Evolutionary conservation across 192 early-diverging fungal genomes (phyloP).

Genomic region (Globomyces pollinis-pini): DNA sequence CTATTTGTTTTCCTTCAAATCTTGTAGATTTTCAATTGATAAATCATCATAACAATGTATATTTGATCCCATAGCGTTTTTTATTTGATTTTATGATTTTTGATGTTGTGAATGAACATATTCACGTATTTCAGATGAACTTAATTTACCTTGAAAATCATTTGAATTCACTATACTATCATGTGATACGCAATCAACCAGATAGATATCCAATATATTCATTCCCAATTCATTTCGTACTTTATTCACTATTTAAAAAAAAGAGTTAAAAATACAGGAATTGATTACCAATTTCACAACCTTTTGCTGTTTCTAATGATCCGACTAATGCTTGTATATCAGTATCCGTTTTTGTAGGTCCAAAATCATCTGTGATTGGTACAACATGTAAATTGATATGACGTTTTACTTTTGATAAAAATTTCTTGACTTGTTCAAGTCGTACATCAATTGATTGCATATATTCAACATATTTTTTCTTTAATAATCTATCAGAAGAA

Average conservation of each 20-base stretch:
- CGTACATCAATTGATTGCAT: slow-evolving; percentile 63
- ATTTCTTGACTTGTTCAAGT: slow-evolving; percentile 48
- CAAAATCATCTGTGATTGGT: slow-evolving; percentile 74
- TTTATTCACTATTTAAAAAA: background rate
- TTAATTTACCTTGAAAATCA: no score
- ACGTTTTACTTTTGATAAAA: slow-evolving; percentile 45
- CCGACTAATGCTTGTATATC: slow-evolving; percentile 74
- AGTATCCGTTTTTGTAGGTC: slow-evolving; percentile 71
- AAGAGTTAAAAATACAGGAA: no score
- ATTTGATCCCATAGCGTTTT: no score
- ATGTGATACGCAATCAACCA: no score
- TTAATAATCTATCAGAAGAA: slow-evolving; percentile 48
- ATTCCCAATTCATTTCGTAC: background rate
- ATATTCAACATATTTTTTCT: slow-evolving; percentile 60
- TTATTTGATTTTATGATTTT: no score
- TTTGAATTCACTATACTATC: no score
- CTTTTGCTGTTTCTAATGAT: slow-evolving; percentile 69
- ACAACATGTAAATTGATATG: slow-evolving; percentile 46
- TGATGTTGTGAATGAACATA: no score
- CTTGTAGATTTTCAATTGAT: no score
- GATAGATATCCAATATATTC: background rate
- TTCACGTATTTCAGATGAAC: no score
- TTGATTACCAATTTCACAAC: slow-evolving; percentile 70
- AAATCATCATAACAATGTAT: no score
- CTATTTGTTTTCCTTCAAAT: no score